Base-by-base conservation (phyloP, 2,329 filamentous ascomycete genomes). In the Colletotrichum sp. region DNA sequence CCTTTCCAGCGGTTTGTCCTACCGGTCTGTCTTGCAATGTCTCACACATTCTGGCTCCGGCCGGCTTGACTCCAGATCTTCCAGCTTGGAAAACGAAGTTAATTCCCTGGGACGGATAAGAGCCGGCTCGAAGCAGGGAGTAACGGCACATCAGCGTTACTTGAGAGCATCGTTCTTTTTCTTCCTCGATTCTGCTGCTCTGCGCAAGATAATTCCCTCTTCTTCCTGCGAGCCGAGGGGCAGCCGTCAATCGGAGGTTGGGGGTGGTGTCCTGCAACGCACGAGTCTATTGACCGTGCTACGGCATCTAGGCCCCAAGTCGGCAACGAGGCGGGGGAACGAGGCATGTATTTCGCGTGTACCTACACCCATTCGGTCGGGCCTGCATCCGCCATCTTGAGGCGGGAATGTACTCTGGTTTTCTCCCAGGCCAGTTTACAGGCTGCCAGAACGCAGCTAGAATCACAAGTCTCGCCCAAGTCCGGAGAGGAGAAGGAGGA, bases 281-380 rank as follows among this genome's bases (percentile, higher is more conserved):
- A 43, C 52, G 52, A 66, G 60, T 71, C 66, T 57, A 61, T 67
- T 36, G 66, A 74, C 36, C 39, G 39, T 55, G 28, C 65, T 61
- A 60, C 65, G 65, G 64, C 64, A 76, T 48, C 48, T 59, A 60
- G 21, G 24, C 34, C 71, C 71, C 59, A 65, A 73, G 34, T 59
- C 60, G 71, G 28, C 61, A 76, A 66, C 52, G 60, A 63, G 74
- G 55, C 32, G 74, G 72, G 57, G 66, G 48, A 66, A 16, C 21
- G 43, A 59, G 24, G 64, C 39, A 75, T 68, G 66, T 74, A 76
- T 74, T 48, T 61, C 60, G n/a, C 28, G 16, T 43, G 59, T 75
- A 71, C 66, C 61, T 60, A 66, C 34, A 74, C 26, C 52, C 66
- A 63, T 75, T 71, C 73, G 36, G 24, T 39, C 61, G 61, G 30